Base-by-base conservation (phyloP, 805 yeast genomes). In the Pichia pseudocactophila region DNA sequence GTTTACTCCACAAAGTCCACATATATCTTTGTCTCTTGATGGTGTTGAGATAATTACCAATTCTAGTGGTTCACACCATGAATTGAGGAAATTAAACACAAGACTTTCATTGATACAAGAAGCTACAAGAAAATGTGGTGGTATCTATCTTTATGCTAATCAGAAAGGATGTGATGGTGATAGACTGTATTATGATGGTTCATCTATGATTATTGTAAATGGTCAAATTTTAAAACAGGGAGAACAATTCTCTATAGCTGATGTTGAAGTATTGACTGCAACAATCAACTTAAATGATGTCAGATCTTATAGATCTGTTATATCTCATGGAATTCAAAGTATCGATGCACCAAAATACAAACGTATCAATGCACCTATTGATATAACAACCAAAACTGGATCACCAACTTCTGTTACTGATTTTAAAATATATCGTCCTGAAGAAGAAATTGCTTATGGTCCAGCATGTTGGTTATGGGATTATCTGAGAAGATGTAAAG, bases 381-480 rank as follows among this genome's bases (percentile, higher is more conserved):
- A 82, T 51, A 62, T 87, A 41, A 75, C 86, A n/a, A 82, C 83
- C 57, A 77, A 84, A 17, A 54, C 57, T 0, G 63, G 84, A 10
- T 61, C 55, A 10, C 96, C 96, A 16, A 64, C 92, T 0, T 55
- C 56, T 17, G 55, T 73, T 1, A 58, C 63, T 18, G 68, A 66
- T 5, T 70, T 82, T 35, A 71, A 70, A 31, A 82, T 82, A 54
- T 94, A 84, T 62, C 56, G 68, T 2, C 96, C 98, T 3, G 95
- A 89, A 56, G 97, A 92, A 63, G 99, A 92, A 62, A 90, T 92
- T 50, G 97, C 97, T 1, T 68, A 85, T 35, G 99, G 99, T 0
- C 99, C 99, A 0, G 98, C 99, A 0, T 92, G 98, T 61, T 92
- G 99, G 99, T 63, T 92, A 49, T 92, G 99, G 99, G 99, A 92